Evolutionary conservation across 2,329 filamentous ascomycete genomes (phyloP), one percentile per base, ranked within the genome.

Genomic region (Diplodia corticola): DNA sequence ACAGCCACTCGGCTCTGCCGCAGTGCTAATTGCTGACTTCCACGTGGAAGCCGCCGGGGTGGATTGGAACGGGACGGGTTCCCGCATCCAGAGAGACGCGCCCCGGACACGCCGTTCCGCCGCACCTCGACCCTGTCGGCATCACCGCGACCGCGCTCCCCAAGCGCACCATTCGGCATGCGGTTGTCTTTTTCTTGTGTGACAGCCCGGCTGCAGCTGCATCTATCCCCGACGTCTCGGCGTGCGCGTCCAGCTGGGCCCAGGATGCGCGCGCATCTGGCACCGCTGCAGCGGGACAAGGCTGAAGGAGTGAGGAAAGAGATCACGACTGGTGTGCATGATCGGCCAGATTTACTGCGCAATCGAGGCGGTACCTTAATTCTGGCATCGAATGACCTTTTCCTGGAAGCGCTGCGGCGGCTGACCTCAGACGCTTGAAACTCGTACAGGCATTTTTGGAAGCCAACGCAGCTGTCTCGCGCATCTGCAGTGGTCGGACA

Each of bases 401-500:
- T 61, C 57, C 57, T 61, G 57, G 57, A 61, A 61, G 57, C 57
- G 57, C 57, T 61, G 57, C 57, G 57, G 57, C 57, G 15, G 57
- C 57, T 61, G 40, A 61, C 40, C 44, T 61, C 57, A 61, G 57
- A 61, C 57, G 57, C 57, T 35, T 49, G 57, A 61, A 61, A 24
- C 44, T 35, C 57, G 44, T 26, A 22, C 40, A 33, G 20, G 37
- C 35, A 61, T 61, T 61, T 61, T 61, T 61, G 57, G 57, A 61
- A 20, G 40, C 35, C 37, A 26, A 57, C 26, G 17, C 54, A 59
- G 35, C 40, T 49, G 40, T 61, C 49, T 49, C 40, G 48, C 55
- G 17, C 55, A 59, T 5, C 55, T 59, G 55, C 37, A 46, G 54
- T 4, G 12, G 35, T 10, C 35, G 22, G 33, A 24, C 9, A 24